Base-by-base conservation (phyloP, 192 early-diverging fungal species). In the Obelidium mucronatum region DNA sequence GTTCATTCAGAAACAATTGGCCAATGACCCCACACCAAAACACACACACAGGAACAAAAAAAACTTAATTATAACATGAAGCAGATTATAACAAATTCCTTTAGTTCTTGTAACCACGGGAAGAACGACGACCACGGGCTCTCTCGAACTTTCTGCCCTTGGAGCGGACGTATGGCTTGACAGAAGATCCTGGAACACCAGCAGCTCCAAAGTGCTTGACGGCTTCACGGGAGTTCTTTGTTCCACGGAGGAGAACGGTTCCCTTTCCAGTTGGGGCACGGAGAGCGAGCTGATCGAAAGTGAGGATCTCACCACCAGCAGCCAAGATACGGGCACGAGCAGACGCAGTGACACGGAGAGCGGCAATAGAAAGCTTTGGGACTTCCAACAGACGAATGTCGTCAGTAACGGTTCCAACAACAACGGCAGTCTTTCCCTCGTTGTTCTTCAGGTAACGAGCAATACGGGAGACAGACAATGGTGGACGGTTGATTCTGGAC, bases 61-160 rank as follows among this genome's bases (percentile, higher is more conserved):
- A n/a, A n/a, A n/a, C n/a, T n/a, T n/a, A n/a, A n/a, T n/a, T n/a
- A n/a, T n/a, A n/a, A n/a, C n/a, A n/a, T n/a, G n/a, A n/a, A n/a
- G n/a, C n/a, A n/a, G n/a, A n/a, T n/a, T n/a, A n/a, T n/a, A n/a
- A n/a, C n/a, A n/a, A n/a, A n/a, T n/a, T n/a, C n/a, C 44, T 53
- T 82, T 82, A 85, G 77, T 78, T 82, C 81, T 96, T 97, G 95
- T 92, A 99, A 87, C 98, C 98, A 89, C 97, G 93, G 84, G 94
- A 96, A 83, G 94, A 90, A 92, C 98, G 92, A 82, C 96, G 94
- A 93, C 98, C 98, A 96, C 98, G 96, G 84, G 97, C 98, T 52
- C 89, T 85, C 89, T 99, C 97, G 86, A 97, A 97, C 94, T 99
- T 99, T 90, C 98, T 93, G 76, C 98, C 98, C 94, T 98, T 98